A percentile compares a stretch with the other conserved stretches of the same genome.
Conservation (phyloP, 352 stramenopile species). For the Globisporangium cederbergense region DNA sequence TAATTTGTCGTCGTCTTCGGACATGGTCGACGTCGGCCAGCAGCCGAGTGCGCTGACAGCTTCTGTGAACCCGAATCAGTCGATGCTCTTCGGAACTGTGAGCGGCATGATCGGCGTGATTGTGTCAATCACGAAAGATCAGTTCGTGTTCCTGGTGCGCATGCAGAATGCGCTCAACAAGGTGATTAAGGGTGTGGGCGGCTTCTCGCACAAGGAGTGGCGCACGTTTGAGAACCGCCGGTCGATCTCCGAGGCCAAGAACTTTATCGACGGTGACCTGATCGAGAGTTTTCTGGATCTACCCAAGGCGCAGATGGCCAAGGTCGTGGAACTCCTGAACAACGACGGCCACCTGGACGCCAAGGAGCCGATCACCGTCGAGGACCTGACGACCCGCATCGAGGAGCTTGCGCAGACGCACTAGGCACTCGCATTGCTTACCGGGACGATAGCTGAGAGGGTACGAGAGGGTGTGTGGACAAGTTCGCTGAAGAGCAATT, state of each 20-base stretch:
- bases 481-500: too few species aligned
- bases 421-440: conserved; percentile 18
- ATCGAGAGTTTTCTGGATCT: conserved; percentile 95
- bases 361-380: conserved; percentile 88
- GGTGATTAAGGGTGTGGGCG: conserved; percentile 89
- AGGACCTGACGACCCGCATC: conserved; percentile 57
- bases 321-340: conserved; percentile 92
- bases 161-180: conserved; percentile 89
- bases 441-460: too few species aligned
- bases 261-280: conserved; percentile 96
- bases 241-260: conserved; percentile 72
- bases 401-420: conserved; percentile 78
- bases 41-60: conserved; percentile 1
- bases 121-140: conserved; percentile 87
- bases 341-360: conserved; percentile 30
- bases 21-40: conserved; percentile 54
- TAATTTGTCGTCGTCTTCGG: conserved; percentile 15
- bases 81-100: conserved; percentile 94
- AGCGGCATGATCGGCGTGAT: conserved; percentile 96
- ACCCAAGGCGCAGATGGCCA: conserved; percentile 82
- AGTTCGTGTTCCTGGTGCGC: conserved; percentile 90
- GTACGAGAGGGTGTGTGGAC: too few species aligned
- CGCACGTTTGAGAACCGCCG: conserved; percentile 90
- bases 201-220: conserved; percentile 92
- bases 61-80: conserved; percentile 23